A percentile compares a stretch with the other conserved stretches of the same genome.
Conservation (phyloP, 345 rosid species). For the Aurinia saxatilis region DNA sequence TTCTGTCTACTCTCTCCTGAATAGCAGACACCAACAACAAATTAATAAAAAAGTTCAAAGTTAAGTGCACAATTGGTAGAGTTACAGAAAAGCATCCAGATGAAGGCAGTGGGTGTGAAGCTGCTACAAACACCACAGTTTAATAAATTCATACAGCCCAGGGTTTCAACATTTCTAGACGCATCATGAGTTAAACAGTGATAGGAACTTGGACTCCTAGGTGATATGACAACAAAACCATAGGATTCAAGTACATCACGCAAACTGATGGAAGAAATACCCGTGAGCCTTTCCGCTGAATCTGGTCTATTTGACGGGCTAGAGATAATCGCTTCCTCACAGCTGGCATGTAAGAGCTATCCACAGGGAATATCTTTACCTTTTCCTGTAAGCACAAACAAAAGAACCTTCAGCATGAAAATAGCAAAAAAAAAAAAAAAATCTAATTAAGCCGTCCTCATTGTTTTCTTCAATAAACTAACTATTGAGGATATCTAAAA, state of each 20-base stretch:
- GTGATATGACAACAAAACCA: too few relatives aligned
- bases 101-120: neutral
- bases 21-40: conserved; percentile 11
- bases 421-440: conserved; percentile 1
- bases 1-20: conserved; percentile 74
- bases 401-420: conserved; percentile 18
- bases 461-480: neutral
- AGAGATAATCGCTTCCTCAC: conserved; percentile 76
- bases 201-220: neutral
- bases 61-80: neutral
- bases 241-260: neutral
- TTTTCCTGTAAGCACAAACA: conserved; percentile 53
- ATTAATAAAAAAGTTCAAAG: neutral
- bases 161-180: neutral
- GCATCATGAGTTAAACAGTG: neutral
- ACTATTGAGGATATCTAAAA: neutral
- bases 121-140: neutral
- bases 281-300: conserved; percentile 74
- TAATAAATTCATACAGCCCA: neutral
- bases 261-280: conserved; percentile 26
- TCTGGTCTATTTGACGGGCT: conserved; percentile 88
- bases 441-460: neutral
- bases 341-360: conserved; percentile 79
- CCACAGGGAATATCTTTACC: conserved; percentile 75
- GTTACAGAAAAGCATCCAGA: conserved; percentile 5